Evolutionary conservation across 768 basidiomycete species (phyloP).

Genomic region (Kondoa malvinella): DNA sequence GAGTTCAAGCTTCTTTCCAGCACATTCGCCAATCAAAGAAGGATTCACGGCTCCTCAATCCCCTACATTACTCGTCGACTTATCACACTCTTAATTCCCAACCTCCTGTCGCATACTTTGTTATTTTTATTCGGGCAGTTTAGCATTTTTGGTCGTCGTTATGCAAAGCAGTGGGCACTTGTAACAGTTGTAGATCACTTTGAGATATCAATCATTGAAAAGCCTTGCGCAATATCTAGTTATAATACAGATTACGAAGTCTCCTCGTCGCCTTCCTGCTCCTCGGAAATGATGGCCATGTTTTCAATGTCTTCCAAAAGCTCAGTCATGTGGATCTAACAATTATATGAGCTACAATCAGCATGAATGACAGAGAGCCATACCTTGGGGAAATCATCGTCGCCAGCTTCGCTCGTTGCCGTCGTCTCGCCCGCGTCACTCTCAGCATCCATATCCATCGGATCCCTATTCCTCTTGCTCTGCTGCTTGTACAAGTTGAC

Average conservation of each 20-base stretch:
- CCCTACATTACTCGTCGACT: background rate
- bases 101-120: background rate
- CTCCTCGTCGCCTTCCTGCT: background rate
- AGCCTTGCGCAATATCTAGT: too few relatives aligned
- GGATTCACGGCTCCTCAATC: background rate
- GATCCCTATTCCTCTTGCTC: background rate
- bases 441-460: slow-evolving; percentile 27
- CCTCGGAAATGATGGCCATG: slow-evolving; percentile 46
- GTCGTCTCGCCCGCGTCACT: slow-evolving; percentile 17
- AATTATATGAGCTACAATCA: background rate
- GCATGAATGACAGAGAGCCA: background rate
- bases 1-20: background rate
- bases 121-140: background rate
- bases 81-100: background rate
- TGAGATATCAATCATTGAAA: too few relatives aligned
- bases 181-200: too few relatives aligned
- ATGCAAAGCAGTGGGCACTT: too few relatives aligned
- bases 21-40: background rate
- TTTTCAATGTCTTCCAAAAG: slow-evolving; percentile 81
- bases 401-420: slow-evolving; percentile 41
- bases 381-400: slow-evolving; percentile 61
- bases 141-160: background rate
- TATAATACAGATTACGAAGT: background rate
- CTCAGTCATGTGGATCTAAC: slow-evolving; percentile 62
- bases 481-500: slow-evolving; percentile 3